These are phyloP conservation scores for Chlorella sp. DNA, from an alignment of 139 green algal species.

Conservation along the genomic window DNA sequence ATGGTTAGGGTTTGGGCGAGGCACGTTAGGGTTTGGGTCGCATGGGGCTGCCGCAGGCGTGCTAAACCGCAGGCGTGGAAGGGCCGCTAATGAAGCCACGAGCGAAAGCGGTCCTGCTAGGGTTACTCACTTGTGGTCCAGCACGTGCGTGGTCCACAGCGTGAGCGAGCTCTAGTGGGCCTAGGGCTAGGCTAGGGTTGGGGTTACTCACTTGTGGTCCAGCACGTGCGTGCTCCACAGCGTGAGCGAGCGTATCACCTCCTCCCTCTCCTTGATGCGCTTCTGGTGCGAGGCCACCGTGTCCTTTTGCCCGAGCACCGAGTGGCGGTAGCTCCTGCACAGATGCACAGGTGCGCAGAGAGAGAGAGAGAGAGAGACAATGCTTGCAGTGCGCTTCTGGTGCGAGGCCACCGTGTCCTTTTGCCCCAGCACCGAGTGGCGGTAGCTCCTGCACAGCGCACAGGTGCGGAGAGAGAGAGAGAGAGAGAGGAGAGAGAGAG, in stretches of 20 bases:
- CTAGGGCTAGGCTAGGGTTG: neutral
- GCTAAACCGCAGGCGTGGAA: no score
- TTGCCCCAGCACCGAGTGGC: neutral
- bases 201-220: neutral
- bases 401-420: slow-evolving; percentile 5
- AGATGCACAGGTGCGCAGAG: no score
- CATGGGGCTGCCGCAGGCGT: no score
- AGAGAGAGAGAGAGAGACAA: no score
- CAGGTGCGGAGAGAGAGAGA: no score
- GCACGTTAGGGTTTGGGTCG: no score
- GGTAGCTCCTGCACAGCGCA: neutral
- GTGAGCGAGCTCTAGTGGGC: neutral
- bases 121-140: neutral
- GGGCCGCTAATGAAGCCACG: no score
- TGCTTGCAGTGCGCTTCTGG: slow-evolving; percentile 2
- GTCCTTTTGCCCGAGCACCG: neutral
- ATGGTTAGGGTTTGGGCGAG: neutral
- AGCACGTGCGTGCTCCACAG: neutral
- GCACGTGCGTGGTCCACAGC: neutral
- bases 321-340: neutral
- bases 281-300: slow-evolving; percentile 3
- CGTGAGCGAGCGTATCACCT: slow-evolving; percentile 1
- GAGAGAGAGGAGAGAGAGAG: no score
- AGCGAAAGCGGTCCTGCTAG: no score
- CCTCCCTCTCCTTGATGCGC: neutral